Evolutionary conservation across 805 yeast genomes (phyloP).

Genomic region (Saccharomycopsis synnaedendra): DNA sequence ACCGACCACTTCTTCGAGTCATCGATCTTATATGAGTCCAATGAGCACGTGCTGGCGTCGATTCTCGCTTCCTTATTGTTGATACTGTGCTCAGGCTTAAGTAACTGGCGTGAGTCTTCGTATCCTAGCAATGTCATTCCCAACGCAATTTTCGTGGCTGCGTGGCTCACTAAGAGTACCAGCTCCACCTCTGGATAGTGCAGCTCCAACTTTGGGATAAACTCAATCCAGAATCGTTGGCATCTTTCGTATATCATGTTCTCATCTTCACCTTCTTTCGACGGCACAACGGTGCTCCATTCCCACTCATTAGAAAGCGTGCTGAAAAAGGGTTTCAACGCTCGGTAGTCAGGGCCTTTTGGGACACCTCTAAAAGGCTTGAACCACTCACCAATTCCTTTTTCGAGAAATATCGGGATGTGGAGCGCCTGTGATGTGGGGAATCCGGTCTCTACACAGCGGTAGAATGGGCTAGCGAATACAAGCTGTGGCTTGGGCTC

Average conservation of each 20-base stretch:
- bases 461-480: slow-evolving; percentile 74
- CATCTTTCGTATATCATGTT: slow-evolving; percentile 56
- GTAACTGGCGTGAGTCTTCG: slow-evolving; percentile 34
- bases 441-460: slow-evolving; percentile 74
- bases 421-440: slow-evolving; percentile 56
- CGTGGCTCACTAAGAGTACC: slow-evolving; percentile 74
- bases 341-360: slow-evolving; percentile 53
- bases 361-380: slow-evolving; percentile 26
- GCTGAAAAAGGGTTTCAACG: slow-evolving; percentile 40
- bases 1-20: slow-evolving; percentile 41
- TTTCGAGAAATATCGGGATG: slow-evolving; percentile 54
- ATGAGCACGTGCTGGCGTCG: slow-evolving; percentile 77
- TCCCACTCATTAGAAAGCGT: slow-evolving; percentile 35
- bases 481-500: slow-evolving; percentile 57
- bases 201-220: slow-evolving; percentile 47
- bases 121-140: slow-evolving; percentile 65
- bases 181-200: slow-evolving; percentile 50
- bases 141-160: slow-evolving; percentile 86
- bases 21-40: slow-evolving; percentile 49
- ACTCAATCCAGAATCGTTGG: slow-evolving; percentile 36
- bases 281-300: slow-evolving; percentile 53
- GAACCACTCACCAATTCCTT: slow-evolving; percentile 92
- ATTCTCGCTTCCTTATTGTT: slow-evolving; percentile 32
- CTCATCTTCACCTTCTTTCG: slow-evolving; percentile 62
- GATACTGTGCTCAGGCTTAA: slow-evolving; percentile 25